Evolutionary conservation across 2,329 filamentous ascomycete genomes (phyloP), one percentile per base, ranked within the genome.

Genomic region (Verticillium klebahnii): DNA sequence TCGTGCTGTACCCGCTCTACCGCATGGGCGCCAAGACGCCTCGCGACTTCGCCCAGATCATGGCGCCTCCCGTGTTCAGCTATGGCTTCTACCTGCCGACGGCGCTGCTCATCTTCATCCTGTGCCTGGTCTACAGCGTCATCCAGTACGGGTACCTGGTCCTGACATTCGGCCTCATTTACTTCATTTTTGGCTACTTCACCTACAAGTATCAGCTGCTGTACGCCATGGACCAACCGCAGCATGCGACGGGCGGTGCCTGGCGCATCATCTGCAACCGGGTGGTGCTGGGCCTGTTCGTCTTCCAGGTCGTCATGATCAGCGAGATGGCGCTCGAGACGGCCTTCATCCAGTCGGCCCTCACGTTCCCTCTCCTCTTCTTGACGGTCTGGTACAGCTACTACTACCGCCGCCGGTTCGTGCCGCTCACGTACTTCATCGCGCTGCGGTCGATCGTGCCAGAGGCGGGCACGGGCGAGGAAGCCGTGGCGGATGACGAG

Each of bases 231-330:
- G 93, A 98, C 69, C 94, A 98, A 73, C 91, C 92, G 17, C 92
- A 96, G 71, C 93, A 97, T 72, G 92, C 93, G 17, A 98, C 94
- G 0, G 96, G 96, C 23, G 88, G 90, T 64, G 93, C 93, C 5
- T 99, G 95, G 95, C 89, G 91, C 57, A 96, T 99, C 84, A 97
- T 99, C 65, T 97, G 93, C 76, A 92, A 95, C 71, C 91, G 95
- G 39, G 85, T 97, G 63, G 86, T 98, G 61, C 80, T 97, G 29
- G 95, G 95, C 1, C 78, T 97, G 11, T 78, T 96, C 2, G 86
- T 98, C 52, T 97, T 97, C 71, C 93, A 99, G 74, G 77, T 96
- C 25, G 92, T 95, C 56, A 95, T 97, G 83, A 89, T 92, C 25
- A 94, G 94, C 3, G 89, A 94, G 65, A 84, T 99, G 61, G 91